Conservation (phyloP, 345 rosid genomes). For the Camelina neglecta region DNA sequence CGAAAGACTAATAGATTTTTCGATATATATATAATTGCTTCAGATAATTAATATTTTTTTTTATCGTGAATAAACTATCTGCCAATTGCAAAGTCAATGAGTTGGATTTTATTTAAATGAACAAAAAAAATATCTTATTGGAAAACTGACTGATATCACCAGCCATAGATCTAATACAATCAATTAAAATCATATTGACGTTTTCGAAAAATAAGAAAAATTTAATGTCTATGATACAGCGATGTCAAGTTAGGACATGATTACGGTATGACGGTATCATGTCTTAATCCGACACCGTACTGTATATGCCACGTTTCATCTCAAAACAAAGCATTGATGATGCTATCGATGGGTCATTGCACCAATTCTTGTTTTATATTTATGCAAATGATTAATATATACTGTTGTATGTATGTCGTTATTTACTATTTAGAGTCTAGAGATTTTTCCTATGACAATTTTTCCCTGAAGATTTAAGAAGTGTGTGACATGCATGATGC, state of each 20-base stretch:
- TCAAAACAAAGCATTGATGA: slow-evolving; percentile 24
- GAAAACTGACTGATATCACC: slow-evolving; percentile 17
- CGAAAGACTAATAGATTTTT: not conserved
- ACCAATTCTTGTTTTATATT: not conserved
- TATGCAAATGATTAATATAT: not conserved
- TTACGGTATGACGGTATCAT: slow-evolving; percentile 28
- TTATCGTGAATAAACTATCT: slow-evolving; percentile 13
- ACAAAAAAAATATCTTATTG: not conserved
- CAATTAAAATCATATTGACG: slow-evolving; percentile 4
- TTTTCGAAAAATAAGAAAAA: slow-evolving; percentile 13
- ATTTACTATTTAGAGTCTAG: too few species aligned
- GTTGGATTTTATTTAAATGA: slow-evolving; percentile 12
- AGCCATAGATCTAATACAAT: slow-evolving; percentile 22
- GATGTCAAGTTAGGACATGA: slow-evolving; percentile 23
- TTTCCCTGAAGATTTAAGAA: not conserved
- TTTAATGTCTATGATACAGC: not conserved
- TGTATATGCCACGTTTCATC: slow-evolving; percentile 32
- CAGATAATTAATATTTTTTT: not conserved
- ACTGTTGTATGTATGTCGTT: too few species aligned
- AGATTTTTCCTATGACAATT: not conserved
- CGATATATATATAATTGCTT: not conserved
- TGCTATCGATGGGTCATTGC: slow-evolving; percentile 28
- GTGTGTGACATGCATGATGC: not conserved
- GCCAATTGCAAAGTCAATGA: slow-evolving; percentile 34
- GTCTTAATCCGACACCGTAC: slow-evolving; percentile 38